phyloP scores from a whole-genome alignment of 2,329 filamentous ascomycete species.

The Epichloe baconii region DNA sequence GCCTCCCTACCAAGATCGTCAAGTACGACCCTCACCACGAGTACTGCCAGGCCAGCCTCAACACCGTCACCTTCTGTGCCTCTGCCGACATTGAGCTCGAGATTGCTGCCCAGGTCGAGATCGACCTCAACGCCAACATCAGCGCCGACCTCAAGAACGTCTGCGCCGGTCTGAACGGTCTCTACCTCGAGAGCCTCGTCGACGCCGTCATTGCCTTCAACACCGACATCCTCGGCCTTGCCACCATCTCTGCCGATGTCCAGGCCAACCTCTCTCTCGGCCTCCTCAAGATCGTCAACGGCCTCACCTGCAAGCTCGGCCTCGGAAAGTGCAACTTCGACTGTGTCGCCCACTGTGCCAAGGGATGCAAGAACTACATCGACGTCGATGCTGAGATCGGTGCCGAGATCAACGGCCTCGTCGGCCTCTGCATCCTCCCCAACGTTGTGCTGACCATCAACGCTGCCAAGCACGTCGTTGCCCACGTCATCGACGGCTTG shows the following conservation, averaged over 20 bases:
- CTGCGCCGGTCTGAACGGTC: slow-evolving; percentile 18
- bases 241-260: slow-evolving; percentile 14
- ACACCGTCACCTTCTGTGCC: slow-evolving; percentile 22
- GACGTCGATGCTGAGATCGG: slow-evolving; percentile 15
- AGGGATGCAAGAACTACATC: slow-evolving; percentile 26
- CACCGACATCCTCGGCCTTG: slow-evolving; percentile 20
- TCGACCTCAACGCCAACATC: slow-evolving; percentile 12
- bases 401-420: slow-evolving; percentile 15
- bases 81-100: slow-evolving; percentile 16
- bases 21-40: slow-evolving; percentile 20
- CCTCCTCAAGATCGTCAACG: slow-evolving; percentile 13
- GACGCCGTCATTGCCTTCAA: slow-evolving; percentile 26
- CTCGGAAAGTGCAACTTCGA: slow-evolving; percentile 21
- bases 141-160: slow-evolving; percentile 19
- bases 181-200: slow-evolving; percentile 18
- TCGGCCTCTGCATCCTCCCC: slow-evolving; percentile 20
- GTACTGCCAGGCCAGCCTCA: slow-evolving; percentile 22
- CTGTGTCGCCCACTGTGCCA: slow-evolving; percentile 25
- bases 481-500: slow-evolving; percentile 16
- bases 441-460: slow-evolving; percentile 17
- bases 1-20: slow-evolving; percentile 21
- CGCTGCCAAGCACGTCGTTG: slow-evolving; percentile 14
- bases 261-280: slow-evolving; percentile 14
- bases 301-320: slow-evolving; percentile 18
- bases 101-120: slow-evolving; percentile 10